These are phyloP conservation scores for Tubosaeta sp. DNA, from an alignment of 768 basidiomycete genomes.

Conservation along the genomic window DNA sequence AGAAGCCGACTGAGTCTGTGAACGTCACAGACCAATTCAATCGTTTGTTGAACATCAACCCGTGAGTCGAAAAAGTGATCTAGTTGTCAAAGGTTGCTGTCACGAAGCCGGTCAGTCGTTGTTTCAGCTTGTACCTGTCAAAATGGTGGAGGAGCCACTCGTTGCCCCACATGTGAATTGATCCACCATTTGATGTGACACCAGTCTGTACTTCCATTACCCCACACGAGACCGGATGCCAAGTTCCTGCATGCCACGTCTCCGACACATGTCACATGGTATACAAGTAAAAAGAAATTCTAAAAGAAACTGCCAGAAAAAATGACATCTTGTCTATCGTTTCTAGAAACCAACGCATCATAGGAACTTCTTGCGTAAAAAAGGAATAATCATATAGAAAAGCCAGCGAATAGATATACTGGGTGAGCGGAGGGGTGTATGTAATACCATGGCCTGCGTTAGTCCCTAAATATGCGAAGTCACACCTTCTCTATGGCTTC, in stretches of 20 bases:
- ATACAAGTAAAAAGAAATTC: conserved; percentile 7
- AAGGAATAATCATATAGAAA: conserved; percentile 38
- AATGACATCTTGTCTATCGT: conserved; percentile 14
- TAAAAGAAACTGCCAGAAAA: conserved; percentile 10
- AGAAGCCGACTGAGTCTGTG: neutral
- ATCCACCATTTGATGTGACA: conserved; percentile 1
- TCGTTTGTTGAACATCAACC: neutral
- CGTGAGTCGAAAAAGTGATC: neutral
- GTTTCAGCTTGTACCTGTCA: conserved; percentile 1
- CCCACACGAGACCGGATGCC: conserved; percentile 15
- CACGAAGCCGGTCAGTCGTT: neutral
- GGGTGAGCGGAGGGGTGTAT: conserved; percentile 19
- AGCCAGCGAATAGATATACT: conserved; percentile 32
- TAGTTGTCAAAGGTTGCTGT: neutral
- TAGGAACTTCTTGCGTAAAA: conserved; percentile 29
- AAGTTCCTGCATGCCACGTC: conserved; percentile 16
- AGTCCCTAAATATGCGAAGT: conserved; percentile 29
- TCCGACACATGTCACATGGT: conserved; percentile 13
- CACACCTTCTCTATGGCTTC: conserved; percentile 27
- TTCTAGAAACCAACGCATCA: conserved; percentile 24
- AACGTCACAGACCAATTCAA: neutral
- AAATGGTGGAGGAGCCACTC: neutral
- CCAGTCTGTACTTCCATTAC: conserved; percentile 17
- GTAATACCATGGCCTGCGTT: conserved; percentile 23
- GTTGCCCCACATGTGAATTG: neutral